Evolutionary conservation across 805 yeast genomes (phyloP).

Genomic region (Lachancea quebecensis): DNA sequence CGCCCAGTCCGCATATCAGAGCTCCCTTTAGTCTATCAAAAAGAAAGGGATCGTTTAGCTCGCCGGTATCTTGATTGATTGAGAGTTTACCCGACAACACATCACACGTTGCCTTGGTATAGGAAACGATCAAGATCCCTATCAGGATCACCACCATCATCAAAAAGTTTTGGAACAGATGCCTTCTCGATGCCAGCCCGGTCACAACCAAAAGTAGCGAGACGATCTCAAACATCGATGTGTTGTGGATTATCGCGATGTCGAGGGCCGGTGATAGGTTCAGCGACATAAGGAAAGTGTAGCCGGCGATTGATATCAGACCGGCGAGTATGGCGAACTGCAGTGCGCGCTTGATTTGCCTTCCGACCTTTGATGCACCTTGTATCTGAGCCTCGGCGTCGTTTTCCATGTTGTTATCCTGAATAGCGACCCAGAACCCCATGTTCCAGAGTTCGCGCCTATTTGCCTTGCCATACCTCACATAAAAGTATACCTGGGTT

Average conservation of each 20-base stretch:
- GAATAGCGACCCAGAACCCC: background rate
- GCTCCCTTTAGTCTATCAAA: constrained; percentile 32
- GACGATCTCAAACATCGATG: constrained; percentile 29
- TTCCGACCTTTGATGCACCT: background rate
- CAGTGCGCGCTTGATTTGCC: background rate
- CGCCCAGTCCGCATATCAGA: constrained; percentile 28
- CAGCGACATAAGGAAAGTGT: constrained; percentile 21
- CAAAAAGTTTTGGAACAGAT: constrained; percentile 22
- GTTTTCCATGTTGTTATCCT: background rate
- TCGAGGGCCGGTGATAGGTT: constrained; percentile 29
- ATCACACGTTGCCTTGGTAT: constrained; percentile 30
- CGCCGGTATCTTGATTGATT: constrained; percentile 29
- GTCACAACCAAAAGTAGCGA: constrained; percentile 29
- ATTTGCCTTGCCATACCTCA: background rate
- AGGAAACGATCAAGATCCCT: constrained; percentile 27
- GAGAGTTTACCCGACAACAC: constrained; percentile 29
- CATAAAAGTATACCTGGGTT: background rate
- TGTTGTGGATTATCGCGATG: constrained; percentile 27
- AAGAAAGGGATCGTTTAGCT: constrained; percentile 30
- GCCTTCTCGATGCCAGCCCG: constrained; percentile 21
- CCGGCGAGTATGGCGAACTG: constrained; percentile 12
- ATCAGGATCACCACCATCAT: constrained; percentile 25
- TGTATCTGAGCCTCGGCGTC: background rate
- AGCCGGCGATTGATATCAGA: constrained; percentile 14
- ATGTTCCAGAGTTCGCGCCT: background rate